These are phyloP conservation scores for Aspergillus melleus DNA, from an alignment of 2,329 filamentous ascomycete species.

Conservation along the genomic window DNA sequence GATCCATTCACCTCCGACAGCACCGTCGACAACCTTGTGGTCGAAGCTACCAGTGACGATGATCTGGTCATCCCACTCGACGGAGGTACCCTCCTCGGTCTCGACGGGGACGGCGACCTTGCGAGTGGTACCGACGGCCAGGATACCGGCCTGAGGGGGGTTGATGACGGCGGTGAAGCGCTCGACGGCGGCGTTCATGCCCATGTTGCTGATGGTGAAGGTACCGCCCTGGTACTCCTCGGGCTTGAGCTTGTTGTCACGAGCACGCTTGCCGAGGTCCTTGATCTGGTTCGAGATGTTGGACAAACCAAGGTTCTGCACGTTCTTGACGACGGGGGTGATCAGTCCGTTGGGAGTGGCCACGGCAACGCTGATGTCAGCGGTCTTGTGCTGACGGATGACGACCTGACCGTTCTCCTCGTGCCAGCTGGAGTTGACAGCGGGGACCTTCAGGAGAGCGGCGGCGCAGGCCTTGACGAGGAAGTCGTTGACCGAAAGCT, in stretches of 20 bases:
- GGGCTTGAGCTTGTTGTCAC: slow-evolving; percentile 97
- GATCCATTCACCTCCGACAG: slow-evolving; percentile 95
- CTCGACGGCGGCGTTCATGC: slow-evolving; percentile 96
- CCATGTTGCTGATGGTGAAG: slow-evolving; percentile 99
- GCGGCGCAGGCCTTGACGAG: slow-evolving; percentile 92
- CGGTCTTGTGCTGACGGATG: slow-evolving; percentile 89
- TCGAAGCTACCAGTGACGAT: slow-evolving; percentile 93
- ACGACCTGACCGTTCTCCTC: slow-evolving; percentile 71
- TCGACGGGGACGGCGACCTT: slow-evolving; percentile 91
- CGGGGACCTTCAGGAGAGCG: slow-evolving; percentile 89
- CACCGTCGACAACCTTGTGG: slow-evolving; percentile 97
- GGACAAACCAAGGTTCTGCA: slow-evolving; percentile 81
- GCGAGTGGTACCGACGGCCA: slow-evolving; percentile 90
- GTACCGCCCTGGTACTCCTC: slow-evolving; percentile 99
- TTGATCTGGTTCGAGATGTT: slow-evolving; percentile 88
- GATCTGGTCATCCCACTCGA: slow-evolving; percentile 98
- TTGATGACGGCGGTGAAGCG: slow-evolving; percentile 99
- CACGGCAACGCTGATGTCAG: slow-evolving; percentile 94
- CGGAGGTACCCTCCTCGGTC: slow-evolving; percentile 74
- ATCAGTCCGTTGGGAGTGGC: slow-evolving; percentile 91
- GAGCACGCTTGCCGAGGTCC: slow-evolving; percentile 92
- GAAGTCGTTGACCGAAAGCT: slow-evolving; percentile 99
- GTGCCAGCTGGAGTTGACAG: slow-evolving; percentile 92
- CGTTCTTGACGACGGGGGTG: slow-evolving; percentile 93
- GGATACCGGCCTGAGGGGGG: slow-evolving; percentile 92